phyloP scores from a whole-genome alignment of 2,329 filamentous ascomycete species.

The Meredithiella fracta region DNA sequence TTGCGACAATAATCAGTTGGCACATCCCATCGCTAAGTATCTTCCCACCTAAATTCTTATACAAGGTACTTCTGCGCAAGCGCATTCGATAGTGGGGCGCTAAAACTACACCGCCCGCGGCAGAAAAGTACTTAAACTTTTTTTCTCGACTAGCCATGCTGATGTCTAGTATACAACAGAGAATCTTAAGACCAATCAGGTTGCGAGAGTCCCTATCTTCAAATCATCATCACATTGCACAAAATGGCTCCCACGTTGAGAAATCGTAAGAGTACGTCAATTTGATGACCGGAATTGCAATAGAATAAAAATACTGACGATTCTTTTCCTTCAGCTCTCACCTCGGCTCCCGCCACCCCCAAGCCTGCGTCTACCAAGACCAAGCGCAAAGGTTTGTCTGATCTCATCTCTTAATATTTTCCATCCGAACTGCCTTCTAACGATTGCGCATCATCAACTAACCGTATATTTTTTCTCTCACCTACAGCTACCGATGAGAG shows the following conservation, averaged over 20 bases:
- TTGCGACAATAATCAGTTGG: not conserved
- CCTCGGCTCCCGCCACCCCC: conserved; percentile 9
- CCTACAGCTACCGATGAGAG: conserved; percentile 27
- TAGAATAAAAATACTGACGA: not conserved
- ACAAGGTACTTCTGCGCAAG: not conserved
- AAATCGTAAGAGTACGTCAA: conserved; percentile 21
- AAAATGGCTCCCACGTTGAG: conserved; percentile 32
- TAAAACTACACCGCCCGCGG: conserved; percentile 17
- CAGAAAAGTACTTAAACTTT: conserved; percentile 23
- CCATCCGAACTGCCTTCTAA: not conserved
- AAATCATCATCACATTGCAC: conserved; percentile 16
- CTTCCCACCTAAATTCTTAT: not conserved
- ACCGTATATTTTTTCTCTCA: conserved; percentile 2
- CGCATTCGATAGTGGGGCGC: conserved; percentile 6
- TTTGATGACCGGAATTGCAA: not conserved
- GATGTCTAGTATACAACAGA: not conserved
- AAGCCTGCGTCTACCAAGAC: conserved; percentile 14
- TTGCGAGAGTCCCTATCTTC: not conserved
- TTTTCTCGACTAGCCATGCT: conserved; percentile 18
- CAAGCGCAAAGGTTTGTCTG: conserved; percentile 24
- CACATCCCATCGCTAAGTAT: not conserved
- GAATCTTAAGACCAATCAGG: not conserved
- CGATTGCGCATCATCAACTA: conserved; percentile 2
- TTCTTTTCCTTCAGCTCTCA: conserved; percentile 4
- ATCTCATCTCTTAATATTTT: not conserved